Evolutionary conservation across 495 filamentous ascomycete genomes (phyloP).

Genomic region (Penicillium canariense): DNA sequence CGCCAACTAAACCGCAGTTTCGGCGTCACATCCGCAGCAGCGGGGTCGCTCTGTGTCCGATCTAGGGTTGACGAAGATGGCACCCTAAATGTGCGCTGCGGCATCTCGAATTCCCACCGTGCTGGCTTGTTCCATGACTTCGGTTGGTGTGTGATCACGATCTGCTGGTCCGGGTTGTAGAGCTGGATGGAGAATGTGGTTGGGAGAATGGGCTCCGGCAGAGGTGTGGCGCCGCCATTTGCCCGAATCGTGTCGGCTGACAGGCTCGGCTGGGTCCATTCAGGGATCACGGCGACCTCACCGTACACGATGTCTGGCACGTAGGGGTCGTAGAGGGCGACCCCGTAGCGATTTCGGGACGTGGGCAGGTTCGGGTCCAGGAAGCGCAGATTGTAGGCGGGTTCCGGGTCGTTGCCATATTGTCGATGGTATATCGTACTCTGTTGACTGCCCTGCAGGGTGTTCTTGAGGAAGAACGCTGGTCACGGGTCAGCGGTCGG

Average conservation of each 20-base stretch:
- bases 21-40: conserved; percentile 67
- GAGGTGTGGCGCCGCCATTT: conserved; percentile 65
- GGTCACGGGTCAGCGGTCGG: conserved; percentile 19
- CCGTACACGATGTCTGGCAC: conserved; percentile 79
- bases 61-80: conserved; percentile 77
- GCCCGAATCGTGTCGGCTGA: conserved; percentile 76
- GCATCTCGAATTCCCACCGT: conserved; percentile 90
- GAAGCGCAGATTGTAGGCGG: conserved; percentile 75
- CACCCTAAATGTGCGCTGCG: conserved; percentile 75
- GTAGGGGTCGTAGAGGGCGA: conserved; percentile 79
- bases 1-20: conserved; percentile 87
- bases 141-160: conserved; percentile 65
- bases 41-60: conserved; percentile 65
- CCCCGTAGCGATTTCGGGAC: conserved; percentile 79
- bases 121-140: conserved; percentile 76
- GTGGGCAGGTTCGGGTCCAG: conserved; percentile 66
- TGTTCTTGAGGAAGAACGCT: conserved; percentile 64
- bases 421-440: conserved; percentile 69
- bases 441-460: conserved; percentile 51
- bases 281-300: conserved; percentile 79
- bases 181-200: conserved; percentile 78
- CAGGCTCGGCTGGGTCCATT: conserved; percentile 78
- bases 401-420: conserved; percentile 72
- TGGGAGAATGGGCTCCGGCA: conserved; percentile 74
- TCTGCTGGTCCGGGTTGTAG: conserved; percentile 89